phyloP scores from a whole-genome alignment of 208 protist genomes.

The Wallacemonas rigidus region DNA sequence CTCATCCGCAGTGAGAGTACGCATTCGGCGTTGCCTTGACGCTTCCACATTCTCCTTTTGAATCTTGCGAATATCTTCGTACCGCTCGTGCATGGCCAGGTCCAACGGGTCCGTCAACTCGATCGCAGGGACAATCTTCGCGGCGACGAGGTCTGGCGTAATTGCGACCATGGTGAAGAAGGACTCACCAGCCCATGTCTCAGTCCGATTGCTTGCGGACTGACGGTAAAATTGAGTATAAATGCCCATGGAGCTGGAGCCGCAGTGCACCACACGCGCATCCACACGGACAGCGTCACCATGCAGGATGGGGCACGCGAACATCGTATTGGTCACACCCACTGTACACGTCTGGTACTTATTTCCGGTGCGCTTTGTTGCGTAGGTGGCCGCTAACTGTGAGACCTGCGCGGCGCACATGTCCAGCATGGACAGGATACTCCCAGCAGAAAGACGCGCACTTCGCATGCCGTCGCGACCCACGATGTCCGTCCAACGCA shows the following conservation, averaged over 20 bases:
- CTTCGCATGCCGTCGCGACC: slow-evolving; percentile 47
- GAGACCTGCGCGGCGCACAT: slow-evolving; percentile 79
- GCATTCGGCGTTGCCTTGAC: slow-evolving; percentile 16
- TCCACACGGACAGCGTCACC: slow-evolving; percentile 85
- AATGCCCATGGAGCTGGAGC: slow-evolving; percentile 80
- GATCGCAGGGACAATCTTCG: slow-evolving; percentile 83
- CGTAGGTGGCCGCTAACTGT: slow-evolving; percentile 35
- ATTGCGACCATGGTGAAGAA: slow-evolving; percentile 92
- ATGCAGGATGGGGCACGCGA: slow-evolving; percentile 80
- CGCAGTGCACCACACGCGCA: slow-evolving; percentile 75
- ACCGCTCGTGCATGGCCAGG: slow-evolving; percentile 64
- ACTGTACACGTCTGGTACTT: slow-evolving; percentile 74
- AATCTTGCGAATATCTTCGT: slow-evolving; percentile 50
- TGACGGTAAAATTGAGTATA: slow-evolving; percentile 79
- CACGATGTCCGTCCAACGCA: slow-evolving; percentile 81
- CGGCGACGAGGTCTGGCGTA: slow-evolving; percentile 65
- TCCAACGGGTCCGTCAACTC: slow-evolving; percentile 70
- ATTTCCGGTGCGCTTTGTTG: slow-evolving; percentile 21
- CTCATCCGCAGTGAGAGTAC: slow-evolving; percentile 40
- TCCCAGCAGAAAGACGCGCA: slow-evolving; percentile 72
- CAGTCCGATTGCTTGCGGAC: slow-evolving; percentile 59
- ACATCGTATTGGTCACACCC: slow-evolving; percentile 80
- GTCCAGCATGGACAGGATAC: slow-evolving; percentile 86
- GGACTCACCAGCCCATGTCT: slow-evolving; percentile 70
- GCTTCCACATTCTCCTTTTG: slow-evolving; percentile 35